Evolutionary conservation across 1,284 basidiomycete genomes (phyloP), one percentile per base, ranked within the genome.

Genomic region (Rhodotorula sp.): DNA sequence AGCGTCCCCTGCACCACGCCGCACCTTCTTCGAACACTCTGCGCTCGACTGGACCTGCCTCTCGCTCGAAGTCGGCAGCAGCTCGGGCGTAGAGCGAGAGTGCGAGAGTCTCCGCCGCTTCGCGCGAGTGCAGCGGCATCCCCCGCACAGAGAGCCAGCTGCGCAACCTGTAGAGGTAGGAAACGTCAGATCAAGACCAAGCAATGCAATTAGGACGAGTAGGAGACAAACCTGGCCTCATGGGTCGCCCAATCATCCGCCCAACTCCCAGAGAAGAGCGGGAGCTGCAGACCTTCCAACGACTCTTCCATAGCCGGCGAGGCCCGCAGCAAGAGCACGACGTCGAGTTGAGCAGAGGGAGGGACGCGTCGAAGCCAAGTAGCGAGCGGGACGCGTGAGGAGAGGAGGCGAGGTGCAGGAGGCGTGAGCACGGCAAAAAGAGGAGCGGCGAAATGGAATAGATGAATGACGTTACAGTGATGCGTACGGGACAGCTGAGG

Each of bases 111-210:
- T 57, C 46, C 0, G 54, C 65, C 0, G 59, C 59, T 29, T 62
- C 59, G 17, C 27, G 47, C 4, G 65, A 34, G 32, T 67, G 59
- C 1, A 58, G 39, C 3, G 60, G 65, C 15, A 67, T 56, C 5
- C 30, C 39, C 1, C 39, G 65, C 13, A 67, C 9, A 2, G 49
- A n/a, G 20, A 67, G 48, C 59, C 59, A 67, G 8, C 13, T 17
- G 27, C 51, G 39, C 9, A 67, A 48, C 22, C 65, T 67, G 47
- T 19, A 29, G 8, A 20, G 2, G 19, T 1, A 24, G 19, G 7
- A 27, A 27, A 11, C 4, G 52, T 53, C 27, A 29, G n/a, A 30
- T 47, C 36, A 46, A 10, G 11, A 15, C 39, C 4, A 15, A 6
- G 39, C 52, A n/a, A 44, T 0, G 5, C 30, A 8, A 19, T 19